Percentiles rank a stretch among this genome's conserved stretches.
Evolutionary conservation across 163 green algal species (phyloP).

Genomic region (Trebouxiophyceae sp.): DNA sequence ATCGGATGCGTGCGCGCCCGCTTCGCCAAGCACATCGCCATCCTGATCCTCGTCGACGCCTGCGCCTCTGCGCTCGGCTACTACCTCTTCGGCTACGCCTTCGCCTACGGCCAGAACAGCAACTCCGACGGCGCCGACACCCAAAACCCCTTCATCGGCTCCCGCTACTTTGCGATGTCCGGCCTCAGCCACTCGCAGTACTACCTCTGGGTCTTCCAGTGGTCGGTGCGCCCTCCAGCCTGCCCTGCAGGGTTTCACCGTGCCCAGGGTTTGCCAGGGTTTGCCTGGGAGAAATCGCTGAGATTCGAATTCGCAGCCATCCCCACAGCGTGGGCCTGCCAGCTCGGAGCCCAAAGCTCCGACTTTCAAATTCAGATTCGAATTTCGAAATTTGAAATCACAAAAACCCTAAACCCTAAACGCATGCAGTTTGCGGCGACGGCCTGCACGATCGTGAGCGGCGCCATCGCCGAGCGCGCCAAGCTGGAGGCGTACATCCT

Average conservation of each 20-base stretch:
- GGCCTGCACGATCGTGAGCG: conserved; percentile 39
- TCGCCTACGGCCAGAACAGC: conserved; percentile 21
- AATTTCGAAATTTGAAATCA: no score
- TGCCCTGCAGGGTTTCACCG: no score
- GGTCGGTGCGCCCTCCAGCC: conserved; percentile 27
- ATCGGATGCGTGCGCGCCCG: conserved; percentile 50
- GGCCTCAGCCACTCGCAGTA: conserved; percentile 14
- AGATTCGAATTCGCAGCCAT: no score
- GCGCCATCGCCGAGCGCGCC: conserved; percentile 38
- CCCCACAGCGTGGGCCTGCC: no score
- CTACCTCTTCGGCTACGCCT: conserved; percentile 48
- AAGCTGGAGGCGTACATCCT: conserved; percentile 28
- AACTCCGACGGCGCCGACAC: not conserved
- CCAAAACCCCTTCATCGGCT: conserved; percentile 48
- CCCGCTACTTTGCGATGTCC: conserved; percentile 45
- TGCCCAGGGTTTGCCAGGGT: no score
- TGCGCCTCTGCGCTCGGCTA: conserved; percentile 42
- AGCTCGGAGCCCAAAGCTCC: no score
- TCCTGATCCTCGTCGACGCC: conserved; percentile 58
- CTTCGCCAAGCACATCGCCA: conserved; percentile 63
- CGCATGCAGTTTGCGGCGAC: conserved; percentile 43
- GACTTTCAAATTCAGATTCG: no score
- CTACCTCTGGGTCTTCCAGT: conserved; percentile 75
- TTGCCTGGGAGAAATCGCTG: no score
- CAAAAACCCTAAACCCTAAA: no score